Conservation (phyloP, 768 basidiomycete genomes). For the Panaeolus cyanescens region DNA sequence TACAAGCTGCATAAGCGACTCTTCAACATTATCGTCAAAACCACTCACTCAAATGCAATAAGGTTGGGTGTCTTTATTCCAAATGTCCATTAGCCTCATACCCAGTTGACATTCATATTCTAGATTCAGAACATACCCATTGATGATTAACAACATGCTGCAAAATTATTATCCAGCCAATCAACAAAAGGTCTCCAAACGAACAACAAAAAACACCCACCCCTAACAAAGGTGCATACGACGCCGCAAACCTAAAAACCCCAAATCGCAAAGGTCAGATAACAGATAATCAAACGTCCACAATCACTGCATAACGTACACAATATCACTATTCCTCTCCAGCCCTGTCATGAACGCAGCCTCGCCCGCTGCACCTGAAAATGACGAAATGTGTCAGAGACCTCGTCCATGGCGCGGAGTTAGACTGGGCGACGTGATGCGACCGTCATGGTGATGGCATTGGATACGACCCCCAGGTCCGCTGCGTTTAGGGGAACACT, state of each 20-base stretch:
- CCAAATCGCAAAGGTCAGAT: not conserved
- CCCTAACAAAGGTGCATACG: not conserved
- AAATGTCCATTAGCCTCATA: too few species aligned
- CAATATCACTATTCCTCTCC: not conserved
- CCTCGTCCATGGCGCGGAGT: not conserved
- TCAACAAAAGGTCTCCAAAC: too few species aligned
- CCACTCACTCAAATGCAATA: too few species aligned
- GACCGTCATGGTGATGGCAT: too few species aligned
- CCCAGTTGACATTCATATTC: not conserved
- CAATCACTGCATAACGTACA: not conserved
- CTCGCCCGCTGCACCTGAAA: not conserved
- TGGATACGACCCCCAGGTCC: too few species aligned
- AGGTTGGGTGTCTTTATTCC: too few species aligned
- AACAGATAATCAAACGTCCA: not conserved
- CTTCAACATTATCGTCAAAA: too few species aligned
- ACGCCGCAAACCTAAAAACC: not conserved
- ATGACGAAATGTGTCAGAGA: conserved; percentile 1
- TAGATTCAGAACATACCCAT: not conserved
- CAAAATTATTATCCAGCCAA: not conserved
- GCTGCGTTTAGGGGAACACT: too few species aligned
- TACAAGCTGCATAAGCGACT: not conserved
- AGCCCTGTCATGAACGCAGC: not conserved
- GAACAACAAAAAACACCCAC: too few species aligned
- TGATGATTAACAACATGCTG: not conserved
- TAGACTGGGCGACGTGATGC: not conserved